Percentiles rank a stretch among this genome's conserved stretches.
These are phyloP conservation scores for Toxicodendron radicans DNA, from an alignment of 345 rosid genomes.

Conservation along the genomic window DNA sequence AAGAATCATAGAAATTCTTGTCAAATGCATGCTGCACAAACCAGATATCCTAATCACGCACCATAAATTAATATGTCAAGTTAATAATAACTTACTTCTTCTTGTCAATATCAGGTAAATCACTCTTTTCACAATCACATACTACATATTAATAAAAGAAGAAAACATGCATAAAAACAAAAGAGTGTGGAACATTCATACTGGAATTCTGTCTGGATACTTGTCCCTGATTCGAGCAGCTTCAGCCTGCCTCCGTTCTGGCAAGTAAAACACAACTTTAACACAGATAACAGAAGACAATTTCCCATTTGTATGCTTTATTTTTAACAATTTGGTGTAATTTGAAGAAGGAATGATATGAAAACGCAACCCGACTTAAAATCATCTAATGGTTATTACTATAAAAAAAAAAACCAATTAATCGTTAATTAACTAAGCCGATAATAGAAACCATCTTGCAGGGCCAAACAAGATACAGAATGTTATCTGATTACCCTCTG, in stretches of 20 bases:
- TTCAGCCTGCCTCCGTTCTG: conserved; percentile 98
- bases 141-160: background rate
- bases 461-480: too few relatives aligned
- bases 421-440: too few relatives aligned
- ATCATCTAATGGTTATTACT: too few relatives aligned
- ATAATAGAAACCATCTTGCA: too few relatives aligned
- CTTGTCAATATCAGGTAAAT: conserved; percentile 95
- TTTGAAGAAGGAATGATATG: too few relatives aligned
- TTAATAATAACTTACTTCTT: conserved; percentile 58
- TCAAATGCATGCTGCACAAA: background rate
- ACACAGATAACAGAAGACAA: too few relatives aligned
- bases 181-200: conserved; percentile 29
- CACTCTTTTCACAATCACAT: conserved; percentile 60
- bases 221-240: conserved; percentile 91
- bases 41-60: background rate
- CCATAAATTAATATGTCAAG: too few relatives aligned
- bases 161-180: background rate
- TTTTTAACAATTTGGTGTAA: too few relatives aligned
- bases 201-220: conserved; percentile 96
- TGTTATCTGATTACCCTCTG: too few relatives aligned
- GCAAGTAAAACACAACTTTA: conserved; percentile 3
- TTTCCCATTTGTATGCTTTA: too few relatives aligned
- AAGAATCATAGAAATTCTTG: background rate
- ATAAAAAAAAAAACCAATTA: background rate
- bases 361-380: too few relatives aligned